Conservation (phyloP, 2,329 filamentous ascomycete species). For the Monascus ruber region DNA sequence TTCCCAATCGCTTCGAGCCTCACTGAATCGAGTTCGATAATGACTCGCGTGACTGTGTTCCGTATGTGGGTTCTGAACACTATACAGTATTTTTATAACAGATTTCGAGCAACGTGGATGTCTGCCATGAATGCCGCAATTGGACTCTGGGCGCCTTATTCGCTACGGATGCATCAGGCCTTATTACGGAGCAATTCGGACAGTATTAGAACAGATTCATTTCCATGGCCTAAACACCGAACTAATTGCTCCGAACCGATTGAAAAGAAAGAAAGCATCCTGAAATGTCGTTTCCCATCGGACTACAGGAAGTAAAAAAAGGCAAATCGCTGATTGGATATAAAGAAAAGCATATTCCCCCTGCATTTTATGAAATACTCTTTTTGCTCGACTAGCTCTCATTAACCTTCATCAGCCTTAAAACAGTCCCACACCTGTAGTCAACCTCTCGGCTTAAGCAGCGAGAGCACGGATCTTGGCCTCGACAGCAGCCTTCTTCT, state of each 20-base stretch:
- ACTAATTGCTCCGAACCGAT: conserved; percentile 16
- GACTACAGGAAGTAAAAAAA: conserved; percentile 11
- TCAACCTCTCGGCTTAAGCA: conserved; percentile 20
- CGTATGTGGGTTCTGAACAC: too few species aligned
- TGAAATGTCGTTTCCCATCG: conserved; percentile 19
- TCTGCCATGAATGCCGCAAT: too few species aligned
- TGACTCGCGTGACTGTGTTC: too few species aligned
- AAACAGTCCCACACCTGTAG: too few species aligned
- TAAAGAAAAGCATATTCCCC: conserved; percentile 14
- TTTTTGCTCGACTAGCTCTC: conserved; percentile 4
- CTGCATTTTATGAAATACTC: conserved; percentile 13
- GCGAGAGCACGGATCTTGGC: conserved; percentile 76
- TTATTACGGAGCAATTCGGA: conserved; percentile 19
- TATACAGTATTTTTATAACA: too few species aligned
- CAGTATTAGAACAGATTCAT: conserved; percentile 3
- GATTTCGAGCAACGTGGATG: too few species aligned
- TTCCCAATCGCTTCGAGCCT: too few species aligned
- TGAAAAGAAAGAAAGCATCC: conserved; percentile 7
- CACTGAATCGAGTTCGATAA: too few species aligned
- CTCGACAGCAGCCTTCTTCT: conserved; percentile 77
- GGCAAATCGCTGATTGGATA: conserved; percentile 11
- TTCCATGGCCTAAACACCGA: conserved; percentile 12
- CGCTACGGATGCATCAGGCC: conserved; percentile 5
- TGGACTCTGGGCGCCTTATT: too few species aligned
- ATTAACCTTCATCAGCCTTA: too few species aligned